These are phyloP conservation scores for Neocatenulostroma microsporum DNA, from an alignment of 2,329 filamentous ascomycete genomes.

Conservation along the genomic window DNA sequence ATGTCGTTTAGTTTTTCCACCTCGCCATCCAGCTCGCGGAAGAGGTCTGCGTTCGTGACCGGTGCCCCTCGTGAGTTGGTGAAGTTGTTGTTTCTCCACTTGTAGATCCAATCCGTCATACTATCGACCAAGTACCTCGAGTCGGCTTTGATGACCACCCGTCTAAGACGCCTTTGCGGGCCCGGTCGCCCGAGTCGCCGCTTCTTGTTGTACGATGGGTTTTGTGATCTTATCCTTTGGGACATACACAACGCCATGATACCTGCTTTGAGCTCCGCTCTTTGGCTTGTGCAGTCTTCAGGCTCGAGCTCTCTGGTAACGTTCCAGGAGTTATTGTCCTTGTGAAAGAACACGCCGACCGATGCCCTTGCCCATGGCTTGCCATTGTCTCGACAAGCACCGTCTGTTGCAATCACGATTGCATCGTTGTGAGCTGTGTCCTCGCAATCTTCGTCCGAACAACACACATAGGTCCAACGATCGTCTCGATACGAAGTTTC, in stretches of 20 bases:
- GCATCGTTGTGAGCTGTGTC: constrained; percentile 25
- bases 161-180: constrained; percentile 1
- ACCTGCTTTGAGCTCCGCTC: constrained; percentile 16
- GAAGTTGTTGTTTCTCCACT: constrained; percentile 28
- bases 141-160: constrained; percentile 26
- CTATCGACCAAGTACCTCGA: constrained; percentile 30
- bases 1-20: constrained; percentile 15
- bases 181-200: constrained; percentile 10
- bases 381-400: constrained; percentile 20
- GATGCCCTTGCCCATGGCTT: constrained; percentile 9
- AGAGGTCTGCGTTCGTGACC: constrained; percentile 21
- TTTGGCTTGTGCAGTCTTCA: constrained; percentile 11
- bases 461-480: constrained; percentile 2
- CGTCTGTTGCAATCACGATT: constrained; percentile 20
- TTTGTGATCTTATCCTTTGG: constrained; percentile 1
- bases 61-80: constrained; percentile 17
- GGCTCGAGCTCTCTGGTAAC: background rate
- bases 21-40: constrained; percentile 15
- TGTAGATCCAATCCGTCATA: constrained; percentile 25
- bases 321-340: constrained; percentile 9
- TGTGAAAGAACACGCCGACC: constrained; percentile 18
- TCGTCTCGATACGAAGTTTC: background rate
- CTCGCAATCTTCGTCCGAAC: constrained; percentile 1
- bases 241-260: constrained; percentile 13
- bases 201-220: background rate